These are phyloP conservation scores for Ballota nigra DNA, from an alignment of 257 asterid species.

Conservation along the genomic window DNA sequence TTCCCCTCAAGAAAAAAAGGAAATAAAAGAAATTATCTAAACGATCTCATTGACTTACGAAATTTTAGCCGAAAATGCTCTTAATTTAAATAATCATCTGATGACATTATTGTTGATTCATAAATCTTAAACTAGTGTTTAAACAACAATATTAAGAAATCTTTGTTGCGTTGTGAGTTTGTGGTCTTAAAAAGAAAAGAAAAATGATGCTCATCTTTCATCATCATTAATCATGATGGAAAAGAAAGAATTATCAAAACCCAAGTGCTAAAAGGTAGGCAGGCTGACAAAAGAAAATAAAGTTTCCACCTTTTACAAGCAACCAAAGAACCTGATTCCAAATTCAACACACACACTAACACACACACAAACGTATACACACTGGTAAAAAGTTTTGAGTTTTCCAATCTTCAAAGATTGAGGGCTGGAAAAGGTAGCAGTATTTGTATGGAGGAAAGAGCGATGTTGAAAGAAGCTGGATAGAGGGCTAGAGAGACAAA, in stretches of 20 bases:
- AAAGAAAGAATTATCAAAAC: slow-evolving; percentile 31
- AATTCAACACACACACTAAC: slow-evolving; percentile 21
- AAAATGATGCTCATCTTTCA: slow-evolving; percentile 15
- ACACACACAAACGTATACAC: slow-evolving; percentile 16
- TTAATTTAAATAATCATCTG: too few relatives aligned
- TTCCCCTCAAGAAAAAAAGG: too few relatives aligned
- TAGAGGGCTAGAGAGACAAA: slow-evolving; percentile 22
- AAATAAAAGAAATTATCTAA: too few relatives aligned
- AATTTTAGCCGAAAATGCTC: neutral
- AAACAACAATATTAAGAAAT: neutral
- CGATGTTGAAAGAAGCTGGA: slow-evolving; percentile 34
- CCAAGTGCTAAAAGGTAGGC: slow-evolving; percentile 32
- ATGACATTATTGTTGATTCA: neutral
- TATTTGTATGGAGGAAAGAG: slow-evolving; percentile 24
- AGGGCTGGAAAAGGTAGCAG: slow-evolving; percentile 2
- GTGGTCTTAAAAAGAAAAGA: neutral
- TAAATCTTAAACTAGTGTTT: neutral
- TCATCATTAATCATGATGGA: slow-evolving; percentile 40
- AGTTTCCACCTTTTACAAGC: slow-evolving; percentile 44
- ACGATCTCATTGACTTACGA: neutral
- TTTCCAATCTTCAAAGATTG: slow-evolving; percentile 26
- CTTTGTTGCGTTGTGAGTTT: neutral
- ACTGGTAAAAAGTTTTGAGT: slow-evolving; percentile 24
- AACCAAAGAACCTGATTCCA: slow-evolving; percentile 32
- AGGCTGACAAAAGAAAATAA: slow-evolving; percentile 21